These are phyloP conservation scores for Pseudonectria foliicola DNA, from an alignment of 2,329 filamentous ascomycete genomes.

Conservation along the genomic window DNA sequence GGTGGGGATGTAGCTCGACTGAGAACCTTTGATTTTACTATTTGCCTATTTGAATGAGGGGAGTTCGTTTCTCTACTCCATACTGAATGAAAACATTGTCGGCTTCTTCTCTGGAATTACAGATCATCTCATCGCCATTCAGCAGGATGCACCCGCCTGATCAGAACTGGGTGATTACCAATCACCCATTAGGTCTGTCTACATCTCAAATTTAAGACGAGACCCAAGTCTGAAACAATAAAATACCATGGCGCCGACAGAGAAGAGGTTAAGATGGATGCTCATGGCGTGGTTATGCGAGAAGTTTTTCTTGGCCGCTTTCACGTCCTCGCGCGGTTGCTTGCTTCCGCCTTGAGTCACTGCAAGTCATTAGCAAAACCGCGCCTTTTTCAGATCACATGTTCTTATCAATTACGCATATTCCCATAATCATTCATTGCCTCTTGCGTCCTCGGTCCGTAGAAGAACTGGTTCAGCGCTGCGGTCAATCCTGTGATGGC, in stretches of 20 bases:
- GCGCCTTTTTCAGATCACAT: not conserved
- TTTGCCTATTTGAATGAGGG: no score
- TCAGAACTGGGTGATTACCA: no score
- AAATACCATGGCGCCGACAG: conserved; percentile 25
- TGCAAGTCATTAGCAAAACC: conserved; percentile 5
- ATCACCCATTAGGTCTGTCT: no score
- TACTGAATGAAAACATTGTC: no score
- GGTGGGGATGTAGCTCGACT: no score
- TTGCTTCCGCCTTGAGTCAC: conserved; percentile 8
- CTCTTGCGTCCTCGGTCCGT: conserved; percentile 29
- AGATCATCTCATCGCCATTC: no score
- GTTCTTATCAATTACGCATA: conserved; percentile 12
- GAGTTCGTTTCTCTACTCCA: no score
- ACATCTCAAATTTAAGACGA: conserved; percentile 8
- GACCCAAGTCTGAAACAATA: conserved; percentile 22
- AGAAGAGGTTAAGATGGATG: conserved; percentile 34
- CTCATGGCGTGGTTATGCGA: conserved; percentile 32
- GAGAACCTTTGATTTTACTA: no score
- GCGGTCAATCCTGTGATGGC: conserved; percentile 24
- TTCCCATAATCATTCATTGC: conserved; percentile 21
- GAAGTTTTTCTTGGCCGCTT: conserved; percentile 24
- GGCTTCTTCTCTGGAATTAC: no score
- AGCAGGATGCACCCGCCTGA: no score
- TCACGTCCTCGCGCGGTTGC: conserved; percentile 11
- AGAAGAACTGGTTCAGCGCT: conserved; percentile 27